Evolutionary conservation across 805 yeast species (phyloP), one percentile per base, ranked within the genome.

Genomic region (Tetrapisispora nanseiensis): DNA sequence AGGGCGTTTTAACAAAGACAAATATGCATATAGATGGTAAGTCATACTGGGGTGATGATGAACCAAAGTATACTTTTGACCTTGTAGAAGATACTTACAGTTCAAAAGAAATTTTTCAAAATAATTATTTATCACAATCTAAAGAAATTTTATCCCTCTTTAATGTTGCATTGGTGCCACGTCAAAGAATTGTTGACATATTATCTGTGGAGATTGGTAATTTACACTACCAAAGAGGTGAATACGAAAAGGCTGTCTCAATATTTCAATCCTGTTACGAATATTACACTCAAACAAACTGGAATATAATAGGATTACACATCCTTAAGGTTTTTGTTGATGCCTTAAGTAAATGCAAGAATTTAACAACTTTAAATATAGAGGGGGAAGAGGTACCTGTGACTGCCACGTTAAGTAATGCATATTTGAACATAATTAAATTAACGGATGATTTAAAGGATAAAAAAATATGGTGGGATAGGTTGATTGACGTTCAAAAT

Each of bases 171-270:
- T 49, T 42, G 5, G 50, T 51, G 2, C 51, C 48, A 28, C 69
- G 86, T 43, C 72, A 77, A 13, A 71, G 90, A 47, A 71, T 86
- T 0, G 79, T 83, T 6, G 89, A 84, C 52, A 68, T 80, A 4
- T 66, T 92, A 13, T 78, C 89, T 1, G 75, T 85, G 6, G 96
- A 90, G 48, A 70, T 86, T 41, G 95, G 95, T 0, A 56, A 82
- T 10, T 61, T 86, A 15, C 78, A 81, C 45, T 80, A 75, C 55
- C 76, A 75, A 49, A 64, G 68, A 24, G 63, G 71, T 3, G 70
- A 82, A 27, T 81, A 75, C 50, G 69, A 70, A 29, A 71, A 73
- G 34, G 81, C 95, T 1, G 72, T 78, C 13, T 65, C 72, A 5
- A 75, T 84, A 3, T 65, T 90, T 11, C 75, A 76, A 30, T 75